phyloP scores from a whole-genome alignment of 371 early-diverging fungal genomes.

The Vairimorpha apis region DNA sequence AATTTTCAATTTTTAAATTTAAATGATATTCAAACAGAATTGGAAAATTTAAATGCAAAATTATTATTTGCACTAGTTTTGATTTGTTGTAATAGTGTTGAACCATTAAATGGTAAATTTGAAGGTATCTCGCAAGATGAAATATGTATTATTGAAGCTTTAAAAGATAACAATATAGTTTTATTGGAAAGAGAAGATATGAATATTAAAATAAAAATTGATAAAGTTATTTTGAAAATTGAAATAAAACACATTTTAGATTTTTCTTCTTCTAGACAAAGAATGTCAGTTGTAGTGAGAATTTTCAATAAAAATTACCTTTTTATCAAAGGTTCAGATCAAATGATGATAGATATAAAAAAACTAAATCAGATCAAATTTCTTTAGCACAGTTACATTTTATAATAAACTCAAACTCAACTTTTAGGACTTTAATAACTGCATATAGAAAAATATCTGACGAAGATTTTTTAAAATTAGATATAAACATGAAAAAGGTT shows the following conservation, averaged over 20 bases:
- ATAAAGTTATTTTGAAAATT: constrained; percentile 14
- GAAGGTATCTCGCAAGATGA: constrained; percentile 64
- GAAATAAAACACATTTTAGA: constrained; percentile 41
- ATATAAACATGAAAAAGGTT: constrained; percentile 64
- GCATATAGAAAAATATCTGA: constrained; percentile 70
- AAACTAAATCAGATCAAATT: background rate
- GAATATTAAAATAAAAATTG: constrained; percentile 30
- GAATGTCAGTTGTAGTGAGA: constrained; percentile 58
- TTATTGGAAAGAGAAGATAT: constrained; percentile 21
- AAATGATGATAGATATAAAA: constrained; percentile 39
- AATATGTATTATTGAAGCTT: constrained; percentile 54
- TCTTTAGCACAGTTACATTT: background rate
- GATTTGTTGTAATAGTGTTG: constrained; percentile 59
- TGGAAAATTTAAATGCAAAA: background rate
- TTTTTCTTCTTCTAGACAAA: constrained; percentile 59
- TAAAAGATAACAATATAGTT: constrained; percentile 25
- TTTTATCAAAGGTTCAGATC: constrained; percentile 85
- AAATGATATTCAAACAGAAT: background rate
- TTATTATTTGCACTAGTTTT: constrained; percentile 50
- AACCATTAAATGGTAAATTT: constrained; percentile 55
- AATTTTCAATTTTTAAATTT: background rate
- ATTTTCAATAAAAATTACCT: constrained; percentile 44
- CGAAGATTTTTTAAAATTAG: constrained; percentile 67
- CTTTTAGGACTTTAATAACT: constrained; percentile 77
- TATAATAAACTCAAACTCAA: constrained; percentile 68